phyloP scores from a whole-genome alignment of 2,329 filamentous ascomycete genomes.

The Rhinocladiella mackenziei region DNA sequence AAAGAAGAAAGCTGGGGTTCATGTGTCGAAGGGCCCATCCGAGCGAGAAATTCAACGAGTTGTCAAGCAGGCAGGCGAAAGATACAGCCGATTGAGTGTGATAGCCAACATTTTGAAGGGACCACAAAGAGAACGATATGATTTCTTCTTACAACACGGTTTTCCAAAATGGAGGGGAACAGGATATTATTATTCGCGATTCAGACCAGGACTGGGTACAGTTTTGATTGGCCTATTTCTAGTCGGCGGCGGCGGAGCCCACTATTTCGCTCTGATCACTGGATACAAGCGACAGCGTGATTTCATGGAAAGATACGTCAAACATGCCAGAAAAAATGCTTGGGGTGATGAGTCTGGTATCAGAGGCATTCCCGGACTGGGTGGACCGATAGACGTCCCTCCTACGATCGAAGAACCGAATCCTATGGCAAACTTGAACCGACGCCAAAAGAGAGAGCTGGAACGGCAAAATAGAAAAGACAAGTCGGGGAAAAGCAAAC shows the following conservation, averaged over 20 bases:
- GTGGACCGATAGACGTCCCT: constrained; percentile 35
- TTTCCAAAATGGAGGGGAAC: constrained; percentile 97
- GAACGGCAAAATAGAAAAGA: constrained; percentile 76
- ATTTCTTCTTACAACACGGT: constrained; percentile 87
- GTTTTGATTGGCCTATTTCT: constrained; percentile 79
- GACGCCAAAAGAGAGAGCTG: constrained; percentile 81
- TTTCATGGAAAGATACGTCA: constrained; percentile 88
- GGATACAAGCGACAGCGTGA: constrained; percentile 85
- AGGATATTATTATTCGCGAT: constrained; percentile 95
- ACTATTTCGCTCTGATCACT: constrained; percentile 82
- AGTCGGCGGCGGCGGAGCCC: constrained; percentile 74
- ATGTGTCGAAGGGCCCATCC: constrained; percentile 66
- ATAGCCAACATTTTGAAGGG: constrained; percentile 84
- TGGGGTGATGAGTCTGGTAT: constrained; percentile 79
- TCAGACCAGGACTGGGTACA: constrained; percentile 82
- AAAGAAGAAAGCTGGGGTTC: constrained; percentile 57
- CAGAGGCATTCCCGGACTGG: constrained; percentile 63
- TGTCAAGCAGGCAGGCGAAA: constrained; percentile 74
- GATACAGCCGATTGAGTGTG: constrained; percentile 78
- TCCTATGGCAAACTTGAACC: constrained; percentile 63
- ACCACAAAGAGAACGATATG: constrained; percentile 77
- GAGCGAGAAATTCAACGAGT: constrained; percentile 72
- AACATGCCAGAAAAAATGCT: constrained; percentile 78
- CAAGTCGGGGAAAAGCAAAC: constrained; percentile 45
- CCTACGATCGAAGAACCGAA: constrained; percentile 46